A percentile compares a stretch with the other conserved stretches of the same genome.
Evolutionary conservation across 2,329 filamentous ascomycete species (phyloP).

Genomic region (Ophiobolus disseminans): DNA sequence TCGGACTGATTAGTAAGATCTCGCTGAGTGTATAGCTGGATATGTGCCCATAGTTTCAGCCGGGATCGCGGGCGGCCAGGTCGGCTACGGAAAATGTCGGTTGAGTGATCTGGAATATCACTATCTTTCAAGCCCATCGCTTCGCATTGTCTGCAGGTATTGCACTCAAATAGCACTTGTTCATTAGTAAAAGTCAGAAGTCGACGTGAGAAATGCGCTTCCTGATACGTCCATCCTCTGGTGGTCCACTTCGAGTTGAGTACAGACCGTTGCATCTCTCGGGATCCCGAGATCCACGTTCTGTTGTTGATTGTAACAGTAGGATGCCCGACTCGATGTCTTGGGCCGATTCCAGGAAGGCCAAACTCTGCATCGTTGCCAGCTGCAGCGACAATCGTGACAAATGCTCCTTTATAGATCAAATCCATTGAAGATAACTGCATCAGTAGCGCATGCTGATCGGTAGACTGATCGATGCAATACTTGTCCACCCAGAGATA

Average conservation of each 20-base stretch:
- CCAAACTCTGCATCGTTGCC: slow-evolving; percentile 20
- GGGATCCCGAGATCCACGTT: not conserved
- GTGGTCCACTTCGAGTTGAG: not conserved
- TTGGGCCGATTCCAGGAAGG: slow-evolving; percentile 8
- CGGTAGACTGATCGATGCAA: slow-evolving; percentile 5
- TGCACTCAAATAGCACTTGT: slow-evolving; percentile 6
- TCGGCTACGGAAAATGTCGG: too few species aligned
- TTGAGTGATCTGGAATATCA: too few species aligned
- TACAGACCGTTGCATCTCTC: not conserved
- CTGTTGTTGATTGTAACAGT: not conserved
- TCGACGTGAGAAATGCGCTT: slow-evolving; percentile 5
- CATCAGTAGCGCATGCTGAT: not conserved
- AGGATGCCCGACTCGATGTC: not conserved
- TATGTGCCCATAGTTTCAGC: not conserved
- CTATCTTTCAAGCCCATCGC: too few species aligned
- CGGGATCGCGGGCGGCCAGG: too few species aligned
- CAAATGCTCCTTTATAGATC: slow-evolving; percentile 10
- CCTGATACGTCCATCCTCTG: slow-evolving; percentile 13
- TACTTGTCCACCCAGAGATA: slow-evolving; percentile 12
- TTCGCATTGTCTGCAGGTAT: not conserved
- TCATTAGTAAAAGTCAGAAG: slow-evolving; percentile 6
- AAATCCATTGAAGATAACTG: slow-evolving; percentile 11
- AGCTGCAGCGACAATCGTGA: slow-evolving; percentile 19
- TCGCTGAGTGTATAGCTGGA: not conserved
- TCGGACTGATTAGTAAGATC: not conserved